A percentile compares a stretch with the other conserved stretches of the same genome.
phyloP scores from a whole-genome alignment of 2,329 filamentous ascomycete species.

The Pseudopyricularia cyperi region DNA sequence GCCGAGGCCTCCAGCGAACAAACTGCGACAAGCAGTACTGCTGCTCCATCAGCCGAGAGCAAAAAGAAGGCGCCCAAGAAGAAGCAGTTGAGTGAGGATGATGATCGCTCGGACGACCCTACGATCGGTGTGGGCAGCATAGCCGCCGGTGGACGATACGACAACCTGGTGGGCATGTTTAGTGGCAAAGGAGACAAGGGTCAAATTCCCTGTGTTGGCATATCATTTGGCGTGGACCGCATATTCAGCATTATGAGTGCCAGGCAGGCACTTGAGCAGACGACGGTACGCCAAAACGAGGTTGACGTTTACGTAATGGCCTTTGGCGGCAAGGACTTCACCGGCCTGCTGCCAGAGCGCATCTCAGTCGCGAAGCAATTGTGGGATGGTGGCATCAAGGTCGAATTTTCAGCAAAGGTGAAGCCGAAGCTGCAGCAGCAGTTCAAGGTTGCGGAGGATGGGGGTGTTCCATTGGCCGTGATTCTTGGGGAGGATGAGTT shows the following conservation, averaged over 20 bases:
- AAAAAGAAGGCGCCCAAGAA: slow-evolving; percentile 22
- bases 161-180: slow-evolving; percentile 92
- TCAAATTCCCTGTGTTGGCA: slow-evolving; percentile 79
- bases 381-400: slow-evolving; percentile 81
- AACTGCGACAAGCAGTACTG: neutral
- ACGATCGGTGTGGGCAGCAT: slow-evolving; percentile 75
- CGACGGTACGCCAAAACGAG: slow-evolving; percentile 52
- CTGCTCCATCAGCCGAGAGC: neutral
- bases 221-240: slow-evolving; percentile 89
- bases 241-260: slow-evolving; percentile 90
- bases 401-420: slow-evolving; percentile 79
- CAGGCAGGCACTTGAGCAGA: slow-evolving; percentile 26
- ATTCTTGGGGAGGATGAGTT: slow-evolving; percentile 89
- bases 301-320: slow-evolving; percentile 92
- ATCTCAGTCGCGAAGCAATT: slow-evolving; percentile 66
- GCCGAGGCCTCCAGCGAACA: neutral
- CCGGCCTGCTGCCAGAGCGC: slow-evolving; percentile 67
- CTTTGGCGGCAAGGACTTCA: slow-evolving; percentile 77
- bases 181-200: slow-evolving; percentile 58
- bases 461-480: slow-evolving; percentile 70
- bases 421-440: slow-evolving; percentile 82
- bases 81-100: slow-evolving; percentile 29
- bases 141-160: slow-evolving; percentile 82
- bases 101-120: slow-evolving; percentile 66
- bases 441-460: slow-evolving; percentile 78